Evolutionary conservation across 1,284 basidiomycete species (phyloP).

Genomic region (Cerioporus squamosus): DNA sequence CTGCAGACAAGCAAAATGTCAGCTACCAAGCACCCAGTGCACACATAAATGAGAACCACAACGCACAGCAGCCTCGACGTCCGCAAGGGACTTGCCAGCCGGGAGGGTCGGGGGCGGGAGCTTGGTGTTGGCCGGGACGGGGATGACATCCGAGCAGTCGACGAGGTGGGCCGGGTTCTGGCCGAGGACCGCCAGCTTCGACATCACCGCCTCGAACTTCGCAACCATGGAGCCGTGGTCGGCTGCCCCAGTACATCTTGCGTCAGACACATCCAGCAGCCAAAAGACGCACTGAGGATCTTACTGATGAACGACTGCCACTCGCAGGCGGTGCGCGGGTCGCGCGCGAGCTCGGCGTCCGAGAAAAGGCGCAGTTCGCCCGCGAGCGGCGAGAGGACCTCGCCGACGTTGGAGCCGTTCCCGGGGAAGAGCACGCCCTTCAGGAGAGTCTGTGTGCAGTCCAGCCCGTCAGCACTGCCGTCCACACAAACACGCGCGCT

Average conservation of each 20-base stretch:
- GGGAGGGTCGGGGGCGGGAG: conserved; percentile 28
- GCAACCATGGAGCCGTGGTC: conserved; percentile 31
- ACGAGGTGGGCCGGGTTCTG: conserved; percentile 29
- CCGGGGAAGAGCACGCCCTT: conserved; percentile 38
- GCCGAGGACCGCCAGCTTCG: conserved; percentile 35
- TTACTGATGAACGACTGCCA: conserved; percentile 40
- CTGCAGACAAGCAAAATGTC: not conserved
- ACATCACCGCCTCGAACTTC: conserved; percentile 31
- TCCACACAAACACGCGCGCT: too few relatives aligned
- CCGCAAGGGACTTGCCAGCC: conserved; percentile 15
- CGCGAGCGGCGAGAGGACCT: conserved; percentile 32
- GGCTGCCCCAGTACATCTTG: not conserved
- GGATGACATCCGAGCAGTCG: conserved; percentile 43
- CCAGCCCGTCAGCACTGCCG: not conserved
- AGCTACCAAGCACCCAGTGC: not conserved
- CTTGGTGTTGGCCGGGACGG: conserved; percentile 16
- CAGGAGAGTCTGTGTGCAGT: conserved; percentile 31
- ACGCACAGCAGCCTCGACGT: conserved; percentile 16
- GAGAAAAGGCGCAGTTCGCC: conserved; percentile 43
- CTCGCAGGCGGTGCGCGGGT: conserved; percentile 38
- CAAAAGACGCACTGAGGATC: not conserved
- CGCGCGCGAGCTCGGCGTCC: conserved; percentile 34
- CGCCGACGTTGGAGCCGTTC: conserved; percentile 32
- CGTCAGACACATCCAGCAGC: not conserved
- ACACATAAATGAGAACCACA: not conserved